Percentiles rank a stretch among this genome's conserved stretches.
phyloP scores from a whole-genome alignment of 116 monocot genomes.

The Trichopus zeylanicus region DNA sequence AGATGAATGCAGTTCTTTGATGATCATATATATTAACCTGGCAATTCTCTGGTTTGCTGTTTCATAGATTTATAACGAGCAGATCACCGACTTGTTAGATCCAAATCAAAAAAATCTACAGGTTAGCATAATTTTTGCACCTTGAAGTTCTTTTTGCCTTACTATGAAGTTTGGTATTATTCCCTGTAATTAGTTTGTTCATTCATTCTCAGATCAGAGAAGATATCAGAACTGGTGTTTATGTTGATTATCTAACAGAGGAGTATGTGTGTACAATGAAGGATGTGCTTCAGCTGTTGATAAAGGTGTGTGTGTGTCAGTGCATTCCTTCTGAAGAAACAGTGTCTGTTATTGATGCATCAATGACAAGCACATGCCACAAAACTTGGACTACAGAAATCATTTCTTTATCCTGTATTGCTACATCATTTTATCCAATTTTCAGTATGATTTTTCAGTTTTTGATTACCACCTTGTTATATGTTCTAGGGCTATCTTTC shows the following conservation, averaged over 20 bases:
- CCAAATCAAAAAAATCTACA: constrained; percentile 68
- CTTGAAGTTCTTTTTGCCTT: constrained; percentile 1
- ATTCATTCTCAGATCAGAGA: constrained; percentile 61
- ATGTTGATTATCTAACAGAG: constrained; percentile 82
- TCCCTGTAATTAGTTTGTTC: neutral
- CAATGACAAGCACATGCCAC: no score
- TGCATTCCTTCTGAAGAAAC: no score
- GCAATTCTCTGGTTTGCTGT: no score
- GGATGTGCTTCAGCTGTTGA: constrained; percentile 65
- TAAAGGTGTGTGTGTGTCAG: constrained; percentile 41
- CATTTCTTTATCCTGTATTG: no score
- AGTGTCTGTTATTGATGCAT: no score
- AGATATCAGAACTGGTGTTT: constrained; percentile 75
- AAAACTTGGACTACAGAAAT: no score
- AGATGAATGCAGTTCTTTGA: neutral
- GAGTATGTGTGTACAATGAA: constrained; percentile 53
- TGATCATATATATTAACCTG: neutral
- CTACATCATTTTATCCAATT: no score
- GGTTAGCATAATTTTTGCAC: no score
- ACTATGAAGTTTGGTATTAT: neutral
- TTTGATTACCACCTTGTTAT: no score
- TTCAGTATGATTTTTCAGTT: no score
- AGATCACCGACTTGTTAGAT: constrained; percentile 87
- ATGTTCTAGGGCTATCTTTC: no score
- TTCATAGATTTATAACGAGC: constrained; percentile 91